Percentiles rank a stretch among this genome's conserved stretches.
Conservation (phyloP, 179 eudicot genomes). For the Amaranthus tricolor region DNA sequence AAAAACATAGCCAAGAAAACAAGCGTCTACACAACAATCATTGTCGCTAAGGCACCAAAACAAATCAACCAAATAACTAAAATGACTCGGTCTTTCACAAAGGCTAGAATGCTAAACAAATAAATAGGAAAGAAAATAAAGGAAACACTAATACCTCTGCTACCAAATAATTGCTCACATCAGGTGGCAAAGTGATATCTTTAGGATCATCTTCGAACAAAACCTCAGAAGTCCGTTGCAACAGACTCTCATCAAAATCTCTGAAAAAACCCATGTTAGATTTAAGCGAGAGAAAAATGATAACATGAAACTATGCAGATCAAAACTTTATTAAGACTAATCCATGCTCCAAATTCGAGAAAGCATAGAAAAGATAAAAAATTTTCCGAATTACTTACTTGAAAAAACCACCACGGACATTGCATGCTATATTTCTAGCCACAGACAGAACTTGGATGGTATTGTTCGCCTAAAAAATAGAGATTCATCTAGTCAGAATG, state of each 20-base stretch:
- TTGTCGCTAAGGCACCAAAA: neutral
- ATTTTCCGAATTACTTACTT: constrained; percentile 52
- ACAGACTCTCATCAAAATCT: constrained; percentile 83
- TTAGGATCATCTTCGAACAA: constrained; percentile 71
- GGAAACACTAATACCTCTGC: constrained; percentile 55
- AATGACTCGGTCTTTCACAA: too few relatives aligned
- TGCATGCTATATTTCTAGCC: constrained; percentile 97
- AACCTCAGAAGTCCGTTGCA: constrained; percentile 70
- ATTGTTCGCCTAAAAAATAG: constrained; percentile 63
- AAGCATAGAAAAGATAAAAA: neutral
- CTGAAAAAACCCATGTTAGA: constrained; percentile 40
- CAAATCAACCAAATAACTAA: neutral
- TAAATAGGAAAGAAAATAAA: neutral
- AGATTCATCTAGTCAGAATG: neutral
- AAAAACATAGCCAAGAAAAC: constrained; percentile 3
- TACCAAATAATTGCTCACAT: constrained; percentile 89
- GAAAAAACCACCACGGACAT: constrained; percentile 98
- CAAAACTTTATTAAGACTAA: neutral
- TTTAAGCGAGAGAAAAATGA: constrained; percentile 1
- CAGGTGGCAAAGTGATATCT: constrained; percentile 74
- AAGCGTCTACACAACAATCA: neutral
- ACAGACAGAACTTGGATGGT: constrained; percentile 85
- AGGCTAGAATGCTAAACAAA: neutral
- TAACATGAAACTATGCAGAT: neutral
- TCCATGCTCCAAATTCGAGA: neutral